Conservation (phyloP, 495 filamentous ascomycete genomes). For the Penicillium goetzii region DNA sequence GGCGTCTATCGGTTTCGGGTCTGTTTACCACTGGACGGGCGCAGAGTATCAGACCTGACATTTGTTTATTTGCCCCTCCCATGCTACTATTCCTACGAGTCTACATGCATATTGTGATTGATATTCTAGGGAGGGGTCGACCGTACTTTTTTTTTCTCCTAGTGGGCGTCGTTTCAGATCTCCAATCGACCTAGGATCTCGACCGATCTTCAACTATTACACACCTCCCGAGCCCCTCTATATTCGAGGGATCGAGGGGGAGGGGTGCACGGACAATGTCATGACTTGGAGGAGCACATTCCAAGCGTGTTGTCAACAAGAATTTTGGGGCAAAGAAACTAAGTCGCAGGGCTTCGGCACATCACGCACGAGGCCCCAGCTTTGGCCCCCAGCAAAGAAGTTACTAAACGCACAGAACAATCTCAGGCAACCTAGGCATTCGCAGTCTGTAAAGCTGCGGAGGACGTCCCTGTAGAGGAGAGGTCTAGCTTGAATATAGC, state of each 20-base stretch:
- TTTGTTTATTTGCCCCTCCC: not conserved
- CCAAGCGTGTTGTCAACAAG: slow-evolving; percentile 15
- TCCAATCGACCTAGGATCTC: slow-evolving; percentile 7
- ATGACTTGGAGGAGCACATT: slow-evolving; percentile 7
- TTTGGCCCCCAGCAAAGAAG: not conserved
- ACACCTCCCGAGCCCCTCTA: not conserved
- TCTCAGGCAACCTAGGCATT: not conserved
- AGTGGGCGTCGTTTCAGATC: slow-evolving; percentile 10
- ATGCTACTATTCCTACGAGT: not conserved
- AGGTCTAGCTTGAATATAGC: not conserved
- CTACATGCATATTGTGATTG: not conserved
- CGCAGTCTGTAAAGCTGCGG: not conserved
- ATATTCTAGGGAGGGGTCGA: not conserved
- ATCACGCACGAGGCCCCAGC: slow-evolving; percentile 2
- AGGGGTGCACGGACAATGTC: slow-evolving; percentile 1
- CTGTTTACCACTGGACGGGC: not conserved
- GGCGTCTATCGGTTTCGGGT: slow-evolving; percentile 1
- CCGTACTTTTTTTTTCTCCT: not conserved
- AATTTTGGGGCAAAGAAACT: not conserved
- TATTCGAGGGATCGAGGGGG: not conserved
- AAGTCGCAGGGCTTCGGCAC: slow-evolving; percentile 1
- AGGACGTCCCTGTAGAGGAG: not conserved
- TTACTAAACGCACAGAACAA: not conserved
- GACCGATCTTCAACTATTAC: slow-evolving; percentile 6
- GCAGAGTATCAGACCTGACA: not conserved